Conservation (phyloP, 495 filamentous ascomycete genomes). For the Aspergillus indologenus region DNA sequence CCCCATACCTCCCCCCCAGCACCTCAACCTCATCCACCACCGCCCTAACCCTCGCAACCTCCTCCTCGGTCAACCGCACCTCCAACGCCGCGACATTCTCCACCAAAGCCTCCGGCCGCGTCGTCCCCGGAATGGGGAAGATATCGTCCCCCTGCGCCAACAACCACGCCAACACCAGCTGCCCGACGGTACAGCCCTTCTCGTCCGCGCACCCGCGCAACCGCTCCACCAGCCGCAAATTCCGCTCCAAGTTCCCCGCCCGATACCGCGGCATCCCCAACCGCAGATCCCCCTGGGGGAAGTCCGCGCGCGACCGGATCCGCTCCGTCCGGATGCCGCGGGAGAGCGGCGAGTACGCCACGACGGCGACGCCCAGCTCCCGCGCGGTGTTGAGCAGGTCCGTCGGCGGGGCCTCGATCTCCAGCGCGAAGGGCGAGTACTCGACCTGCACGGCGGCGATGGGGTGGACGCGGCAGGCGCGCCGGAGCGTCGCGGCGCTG, state of each 20-base stretch:
- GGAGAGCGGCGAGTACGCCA: conserved; percentile 12
- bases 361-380: conserved; percentile 13
- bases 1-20: conserved; percentile 4
- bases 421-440: conserved; percentile 12
- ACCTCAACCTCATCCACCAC: conserved; percentile 8
- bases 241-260: conserved; percentile 8
- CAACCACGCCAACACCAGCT: conserved; percentile 55
- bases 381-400: conserved; percentile 1
- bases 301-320: neutral
- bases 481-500: conserved; percentile 10
- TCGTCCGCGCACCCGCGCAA: conserved; percentile 30
- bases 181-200: conserved; percentile 43
- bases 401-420: conserved; percentile 14
- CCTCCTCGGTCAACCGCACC: conserved; percentile 41
- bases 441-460: conserved; percentile 15
- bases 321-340: conserved; percentile 8
- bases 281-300: conserved; percentile 5
- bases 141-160: conserved; percentile 54
- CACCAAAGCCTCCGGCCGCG: conserved; percentile 53
- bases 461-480: conserved; percentile 12
- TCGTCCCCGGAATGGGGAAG: conserved; percentile 60
- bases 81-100: conserved; percentile 51
- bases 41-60: conserved; percentile 42
- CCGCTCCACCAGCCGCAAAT: conserved; percentile 8
- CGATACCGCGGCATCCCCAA: conserved; percentile 6